Percentiles rank a stretch among this genome's conserved stretches.
These are phyloP conservation scores for Phytophthora hibernalis DNA, from an alignment of 352 stramenopile genomes.

Conservation along the genomic window DNA sequence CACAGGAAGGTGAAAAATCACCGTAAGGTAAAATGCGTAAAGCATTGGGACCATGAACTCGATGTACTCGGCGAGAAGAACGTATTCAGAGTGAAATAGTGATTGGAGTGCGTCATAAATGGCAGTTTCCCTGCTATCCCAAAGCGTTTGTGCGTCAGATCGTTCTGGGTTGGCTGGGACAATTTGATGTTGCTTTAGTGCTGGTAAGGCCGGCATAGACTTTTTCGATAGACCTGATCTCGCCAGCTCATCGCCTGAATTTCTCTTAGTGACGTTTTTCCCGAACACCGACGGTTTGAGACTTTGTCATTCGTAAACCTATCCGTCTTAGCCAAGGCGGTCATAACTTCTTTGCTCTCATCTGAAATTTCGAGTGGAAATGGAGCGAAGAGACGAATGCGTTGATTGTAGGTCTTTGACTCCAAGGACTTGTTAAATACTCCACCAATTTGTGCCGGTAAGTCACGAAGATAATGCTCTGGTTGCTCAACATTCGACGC, in stretches of 20 bases:
- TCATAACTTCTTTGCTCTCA: not conserved
- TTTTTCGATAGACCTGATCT: not conserved
- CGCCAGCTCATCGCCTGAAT: not conserved
- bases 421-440: not conserved
- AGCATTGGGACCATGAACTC: conserved; percentile 35
- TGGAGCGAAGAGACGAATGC: conserved; percentile 12
- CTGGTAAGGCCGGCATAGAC: not conserved
- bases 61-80: conserved; percentile 38
- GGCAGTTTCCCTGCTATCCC: not conserved
- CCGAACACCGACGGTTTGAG: conserved; percentile 7
- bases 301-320: conserved; percentile 1
- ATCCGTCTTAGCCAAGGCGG: not conserved
- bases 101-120: conserved; percentile 15
- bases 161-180: not conserved
- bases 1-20: conserved; percentile 29
- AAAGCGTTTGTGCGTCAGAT: not conserved
- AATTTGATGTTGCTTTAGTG: conserved; percentile 9
- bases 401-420: not conserved
- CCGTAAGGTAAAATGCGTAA: conserved; percentile 29
- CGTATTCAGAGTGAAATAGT: conserved; percentile 39
- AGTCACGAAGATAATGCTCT: not conserved
- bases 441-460: not conserved
- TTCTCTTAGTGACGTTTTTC: not conserved
- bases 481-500: not conserved
- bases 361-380: conserved; percentile 13